Percentiles rank a stretch among this genome's conserved stretches.
Evolutionary conservation across 2,329 filamentous ascomycete species (phyloP).

Genomic region (Metarhizium anisopliae): DNA sequence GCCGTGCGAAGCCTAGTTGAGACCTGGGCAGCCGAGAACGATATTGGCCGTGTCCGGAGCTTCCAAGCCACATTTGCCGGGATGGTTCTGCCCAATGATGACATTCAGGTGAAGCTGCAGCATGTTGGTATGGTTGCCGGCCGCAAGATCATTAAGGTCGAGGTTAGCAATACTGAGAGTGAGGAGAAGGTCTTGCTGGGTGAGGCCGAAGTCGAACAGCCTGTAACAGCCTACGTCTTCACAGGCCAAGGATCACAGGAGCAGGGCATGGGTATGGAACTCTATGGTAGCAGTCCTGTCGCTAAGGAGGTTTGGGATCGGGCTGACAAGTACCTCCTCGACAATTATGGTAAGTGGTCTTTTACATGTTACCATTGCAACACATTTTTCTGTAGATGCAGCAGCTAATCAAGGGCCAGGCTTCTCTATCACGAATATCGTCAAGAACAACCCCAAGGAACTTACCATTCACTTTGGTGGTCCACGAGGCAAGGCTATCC

Average conservation of each 20-base stretch:
- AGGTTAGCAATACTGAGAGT: slow-evolving; percentile 88
- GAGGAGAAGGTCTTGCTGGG: slow-evolving; percentile 94
- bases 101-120: slow-evolving; percentile 88
- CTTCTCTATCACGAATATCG: slow-evolving; percentile 96
- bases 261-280: slow-evolving; percentile 99
- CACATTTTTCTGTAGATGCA: not conserved
- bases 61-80: slow-evolving; percentile 96
- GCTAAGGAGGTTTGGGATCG: slow-evolving; percentile 97
- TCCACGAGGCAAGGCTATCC: slow-evolving; percentile 91
- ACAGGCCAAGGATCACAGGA: slow-evolving; percentile 98
- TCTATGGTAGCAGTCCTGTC: slow-evolving; percentile 87
- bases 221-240: slow-evolving; percentile 93
- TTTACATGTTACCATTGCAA: not conserved
- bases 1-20: slow-evolving; percentile 92
- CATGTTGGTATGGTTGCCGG: slow-evolving; percentile 97
- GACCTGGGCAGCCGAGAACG: slow-evolving; percentile 98
- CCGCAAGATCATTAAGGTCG: slow-evolving; percentile 98
- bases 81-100: slow-evolving; percentile 96
- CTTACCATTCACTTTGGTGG: slow-evolving; percentile 97
- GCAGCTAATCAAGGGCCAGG: slow-evolving; percentile 33
- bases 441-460: slow-evolving; percentile 99
- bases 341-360: slow-evolving; percentile 76
- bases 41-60: slow-evolving; percentile 91
- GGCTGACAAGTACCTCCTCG: slow-evolving; percentile 94
- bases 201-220: slow-evolving; percentile 96